These are phyloP conservation scores for Ilyonectria destructans DNA, from an alignment of 2,329 filamentous ascomycete species.

Conservation along the genomic window DNA sequence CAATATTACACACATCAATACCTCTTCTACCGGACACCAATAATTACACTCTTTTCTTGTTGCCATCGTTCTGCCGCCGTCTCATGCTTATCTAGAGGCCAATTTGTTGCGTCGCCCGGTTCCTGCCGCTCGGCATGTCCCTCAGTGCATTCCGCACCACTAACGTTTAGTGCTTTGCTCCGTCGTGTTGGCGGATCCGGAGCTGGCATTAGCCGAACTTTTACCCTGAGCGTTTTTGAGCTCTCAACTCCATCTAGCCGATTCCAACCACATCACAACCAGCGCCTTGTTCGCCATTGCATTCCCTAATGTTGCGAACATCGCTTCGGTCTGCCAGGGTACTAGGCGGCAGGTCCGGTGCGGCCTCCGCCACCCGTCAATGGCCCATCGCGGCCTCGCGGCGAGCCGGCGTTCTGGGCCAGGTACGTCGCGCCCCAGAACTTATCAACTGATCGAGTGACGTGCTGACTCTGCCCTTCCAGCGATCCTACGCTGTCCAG, in stretches of 20 bases:
- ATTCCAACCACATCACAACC: slow-evolving; percentile 50
- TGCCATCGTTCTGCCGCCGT: neutral
- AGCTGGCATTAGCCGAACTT: slow-evolving; percentile 62
- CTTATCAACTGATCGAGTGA: slow-evolving; percentile 48
- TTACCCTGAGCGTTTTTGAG: slow-evolving; percentile 63
- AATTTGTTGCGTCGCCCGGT: slow-evolving; percentile 54
- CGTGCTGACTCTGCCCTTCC: slow-evolving; percentile 51
- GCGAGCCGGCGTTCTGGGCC: slow-evolving; percentile 51
- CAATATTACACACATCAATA: neutral
- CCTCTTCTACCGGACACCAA: neutral
- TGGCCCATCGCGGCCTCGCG: slow-evolving; percentile 64
- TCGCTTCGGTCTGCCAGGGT: slow-evolving; percentile 77
- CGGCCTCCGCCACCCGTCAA: slow-evolving; percentile 71
- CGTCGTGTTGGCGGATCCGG: slow-evolving; percentile 38
- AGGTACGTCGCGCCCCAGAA: slow-evolving; percentile 56
- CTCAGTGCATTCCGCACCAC: slow-evolving; percentile 33
- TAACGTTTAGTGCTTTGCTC: slow-evolving; percentile 37
- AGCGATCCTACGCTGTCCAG: slow-evolving; percentile 73
- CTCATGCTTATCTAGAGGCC: slow-evolving; percentile 6
- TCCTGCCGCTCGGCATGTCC: slow-evolving; percentile 52
- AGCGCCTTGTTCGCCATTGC: slow-evolving; percentile 60
- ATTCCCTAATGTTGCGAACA: slow-evolving; percentile 79
- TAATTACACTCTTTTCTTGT: neutral
- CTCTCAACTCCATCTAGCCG: slow-evolving; percentile 53
- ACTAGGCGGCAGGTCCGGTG: slow-evolving; percentile 69